These are phyloP conservation scores for Conringia planisiliqua DNA, from an alignment of 345 rosid genomes.

Conservation along the genomic window DNA sequence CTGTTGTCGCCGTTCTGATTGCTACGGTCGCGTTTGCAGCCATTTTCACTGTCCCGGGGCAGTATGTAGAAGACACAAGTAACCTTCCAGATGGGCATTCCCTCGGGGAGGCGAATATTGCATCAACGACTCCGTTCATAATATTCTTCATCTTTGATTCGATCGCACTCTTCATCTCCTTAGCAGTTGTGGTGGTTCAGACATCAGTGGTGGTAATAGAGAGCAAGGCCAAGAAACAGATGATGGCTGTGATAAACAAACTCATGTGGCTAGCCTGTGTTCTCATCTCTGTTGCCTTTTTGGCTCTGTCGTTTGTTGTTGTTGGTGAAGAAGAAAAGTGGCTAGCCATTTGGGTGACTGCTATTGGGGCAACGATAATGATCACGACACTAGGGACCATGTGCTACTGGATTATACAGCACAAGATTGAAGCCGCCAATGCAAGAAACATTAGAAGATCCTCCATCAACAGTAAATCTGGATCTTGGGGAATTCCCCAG, in stretches of 20 bases:
- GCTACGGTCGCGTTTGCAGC: slow-evolving; percentile 90
- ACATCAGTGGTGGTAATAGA: slow-evolving; percentile 86
- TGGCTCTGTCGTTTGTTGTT: slow-evolving; percentile 71
- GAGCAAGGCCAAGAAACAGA: slow-evolving; percentile 84
- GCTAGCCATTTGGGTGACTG: slow-evolving; percentile 71
- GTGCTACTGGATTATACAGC: slow-evolving; percentile 80
- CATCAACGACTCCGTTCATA: slow-evolving; percentile 52
- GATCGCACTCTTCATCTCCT: slow-evolving; percentile 74
- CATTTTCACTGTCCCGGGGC: slow-evolving; percentile 81
- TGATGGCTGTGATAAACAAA: slow-evolving; percentile 87
- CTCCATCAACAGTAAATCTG: slow-evolving; percentile 55
- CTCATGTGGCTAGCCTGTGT: slow-evolving; percentile 90
- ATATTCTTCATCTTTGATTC: slow-evolving; percentile 78
- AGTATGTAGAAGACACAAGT: slow-evolving; percentile 49
- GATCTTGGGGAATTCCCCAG: slow-evolving; percentile 53
- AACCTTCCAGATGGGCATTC: slow-evolving; percentile 44
- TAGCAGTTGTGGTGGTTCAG: slow-evolving; percentile 85
- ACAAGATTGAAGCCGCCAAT: slow-evolving; percentile 66
- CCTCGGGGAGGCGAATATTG: slow-evolving; percentile 70
- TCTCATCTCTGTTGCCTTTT: slow-evolving; percentile 66
- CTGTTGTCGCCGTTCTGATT: slow-evolving; percentile 80
- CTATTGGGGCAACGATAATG: slow-evolving; percentile 75
- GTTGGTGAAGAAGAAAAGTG: slow-evolving; percentile 66
- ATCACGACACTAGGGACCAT: slow-evolving; percentile 76
- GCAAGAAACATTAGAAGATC: slow-evolving; percentile 61